These are phyloP conservation scores for Geranium rotundifolium DNA, from an alignment of 345 rosid species.

Conservation along the genomic window DNA sequence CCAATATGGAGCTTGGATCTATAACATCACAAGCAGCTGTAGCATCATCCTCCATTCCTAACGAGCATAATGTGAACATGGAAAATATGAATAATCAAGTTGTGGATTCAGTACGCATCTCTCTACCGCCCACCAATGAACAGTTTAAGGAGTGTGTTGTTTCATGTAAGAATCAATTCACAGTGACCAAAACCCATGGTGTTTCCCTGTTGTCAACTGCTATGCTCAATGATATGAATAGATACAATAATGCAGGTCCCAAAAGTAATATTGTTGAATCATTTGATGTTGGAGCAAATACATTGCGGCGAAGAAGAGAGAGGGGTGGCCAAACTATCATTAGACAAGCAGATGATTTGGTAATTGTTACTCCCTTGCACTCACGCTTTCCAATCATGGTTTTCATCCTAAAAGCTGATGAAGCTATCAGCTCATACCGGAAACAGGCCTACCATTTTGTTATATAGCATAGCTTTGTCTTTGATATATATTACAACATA, in stretches of 20 bases:
- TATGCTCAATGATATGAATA: slow-evolving; percentile 14
- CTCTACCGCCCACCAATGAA: slow-evolving; percentile 24
- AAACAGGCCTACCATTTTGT: too few species aligned
- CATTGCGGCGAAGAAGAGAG: slow-evolving; percentile 22
- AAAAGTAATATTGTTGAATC: slow-evolving; percentile 18
- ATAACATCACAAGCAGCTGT: slow-evolving; percentile 25
- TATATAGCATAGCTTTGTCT: not conserved
- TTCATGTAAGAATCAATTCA: slow-evolving; percentile 18
- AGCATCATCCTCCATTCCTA: slow-evolving; percentile 23
- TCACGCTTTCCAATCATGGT: too few species aligned
- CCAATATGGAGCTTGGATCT: slow-evolving; percentile 29
- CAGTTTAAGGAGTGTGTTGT: slow-evolving; percentile 23
- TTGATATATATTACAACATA: not conserved
- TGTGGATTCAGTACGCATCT: slow-evolving; percentile 21
- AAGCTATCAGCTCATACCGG: too few species aligned
- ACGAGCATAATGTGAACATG: not conserved
- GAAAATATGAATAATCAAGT: slow-evolving; percentile 1
- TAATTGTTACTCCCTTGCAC: slow-evolving; percentile 12
- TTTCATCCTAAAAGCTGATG: too few species aligned
- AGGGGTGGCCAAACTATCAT: slow-evolving; percentile 14
- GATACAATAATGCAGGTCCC: slow-evolving; percentile 5
- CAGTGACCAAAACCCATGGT: slow-evolving; percentile 22
- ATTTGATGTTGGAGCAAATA: slow-evolving; percentile 17
- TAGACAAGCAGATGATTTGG: slow-evolving; percentile 27
- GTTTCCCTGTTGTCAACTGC: slow-evolving; percentile 8